Conservation (phyloP, 345 rosid species). For the Citrus hindsii region DNA sequence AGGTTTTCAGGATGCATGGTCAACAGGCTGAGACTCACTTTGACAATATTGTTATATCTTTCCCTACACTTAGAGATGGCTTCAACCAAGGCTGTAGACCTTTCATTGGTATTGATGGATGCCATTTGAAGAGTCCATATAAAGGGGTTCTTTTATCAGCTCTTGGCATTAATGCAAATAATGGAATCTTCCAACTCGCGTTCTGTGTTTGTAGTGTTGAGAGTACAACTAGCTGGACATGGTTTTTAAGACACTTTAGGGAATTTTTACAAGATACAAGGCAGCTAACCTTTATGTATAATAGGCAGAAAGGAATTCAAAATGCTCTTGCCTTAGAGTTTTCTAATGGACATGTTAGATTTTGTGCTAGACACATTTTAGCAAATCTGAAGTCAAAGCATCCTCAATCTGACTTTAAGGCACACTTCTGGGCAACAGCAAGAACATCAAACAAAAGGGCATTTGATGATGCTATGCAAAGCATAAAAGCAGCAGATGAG, state of each 20-base stretch:
- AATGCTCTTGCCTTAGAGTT: not conserved
- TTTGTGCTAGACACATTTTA: no score
- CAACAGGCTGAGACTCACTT: not conserved
- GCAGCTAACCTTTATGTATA: not conserved
- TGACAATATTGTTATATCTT: not conserved
- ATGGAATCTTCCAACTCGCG: not conserved
- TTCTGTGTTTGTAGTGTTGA: not conserved
- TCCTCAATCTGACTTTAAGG: no score
- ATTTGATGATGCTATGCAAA: not conserved
- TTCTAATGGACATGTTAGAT: no score
- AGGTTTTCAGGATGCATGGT: not conserved
- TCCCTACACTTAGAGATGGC: no score
- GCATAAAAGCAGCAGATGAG: not conserved
- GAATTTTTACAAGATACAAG: no score
- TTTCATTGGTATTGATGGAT: no score
- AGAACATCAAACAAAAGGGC: not conserved
- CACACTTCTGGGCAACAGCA: not conserved
- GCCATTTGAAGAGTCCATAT: not conserved
- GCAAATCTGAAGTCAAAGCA: not conserved
- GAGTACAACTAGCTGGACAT: not conserved
- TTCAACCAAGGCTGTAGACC: no score
- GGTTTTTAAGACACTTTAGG: not conserved
- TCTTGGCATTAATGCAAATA: not conserved
- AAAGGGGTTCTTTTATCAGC: not conserved
- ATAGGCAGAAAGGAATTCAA: not conserved